Evolutionary conservation across 805 yeast species (phyloP).

Genomic region (Saturnispora besseyi): DNA sequence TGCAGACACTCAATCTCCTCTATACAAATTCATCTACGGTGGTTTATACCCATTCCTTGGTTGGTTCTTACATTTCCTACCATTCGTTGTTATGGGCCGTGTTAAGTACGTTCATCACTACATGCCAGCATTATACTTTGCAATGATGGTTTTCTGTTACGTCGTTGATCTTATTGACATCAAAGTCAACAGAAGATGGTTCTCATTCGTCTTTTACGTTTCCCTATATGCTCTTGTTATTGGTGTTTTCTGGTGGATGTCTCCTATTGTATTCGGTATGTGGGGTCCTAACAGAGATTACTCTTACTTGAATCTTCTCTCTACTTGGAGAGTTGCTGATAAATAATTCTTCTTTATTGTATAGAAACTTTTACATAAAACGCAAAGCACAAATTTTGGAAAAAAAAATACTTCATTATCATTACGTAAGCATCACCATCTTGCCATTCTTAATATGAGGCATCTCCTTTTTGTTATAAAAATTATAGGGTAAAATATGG

Average conservation of each 20-base stretch:
- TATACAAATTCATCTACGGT: slow-evolving; percentile 39
- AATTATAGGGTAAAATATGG: slow-evolving; percentile 11
- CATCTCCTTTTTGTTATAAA: not conserved
- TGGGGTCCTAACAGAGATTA: slow-evolving; percentile 40
- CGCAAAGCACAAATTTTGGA: not conserved
- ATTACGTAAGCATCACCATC: not conserved
- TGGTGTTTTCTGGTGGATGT: slow-evolving; percentile 49
- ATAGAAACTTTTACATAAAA: not conserved
- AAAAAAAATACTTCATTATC: not conserved
- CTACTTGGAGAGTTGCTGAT: slow-evolving; percentile 40
- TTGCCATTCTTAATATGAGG: not conserved
- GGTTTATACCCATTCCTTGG: slow-evolving; percentile 84
- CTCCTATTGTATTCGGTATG: slow-evolving; percentile 81
- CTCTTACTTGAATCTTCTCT: slow-evolving; percentile 43
- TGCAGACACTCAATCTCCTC: slow-evolving; percentile 5
- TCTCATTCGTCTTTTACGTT: slow-evolving; percentile 31
- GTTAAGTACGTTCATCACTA: slow-evolving; percentile 96
- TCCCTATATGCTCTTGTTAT: slow-evolving; percentile 42
- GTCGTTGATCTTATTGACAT: slow-evolving; percentile 36
- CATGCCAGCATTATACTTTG: slow-evolving; percentile 91
- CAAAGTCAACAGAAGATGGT: slow-evolving; percentile 17
- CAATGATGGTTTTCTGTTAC: slow-evolving; percentile 67
- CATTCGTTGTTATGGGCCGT: slow-evolving; percentile 90
- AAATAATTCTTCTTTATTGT: not conserved
- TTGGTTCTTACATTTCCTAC: slow-evolving; percentile 82